Evolutionary conservation across 2,329 filamentous ascomycete genomes (phyloP).

Genomic region (Sporothrix mexicana): DNA sequence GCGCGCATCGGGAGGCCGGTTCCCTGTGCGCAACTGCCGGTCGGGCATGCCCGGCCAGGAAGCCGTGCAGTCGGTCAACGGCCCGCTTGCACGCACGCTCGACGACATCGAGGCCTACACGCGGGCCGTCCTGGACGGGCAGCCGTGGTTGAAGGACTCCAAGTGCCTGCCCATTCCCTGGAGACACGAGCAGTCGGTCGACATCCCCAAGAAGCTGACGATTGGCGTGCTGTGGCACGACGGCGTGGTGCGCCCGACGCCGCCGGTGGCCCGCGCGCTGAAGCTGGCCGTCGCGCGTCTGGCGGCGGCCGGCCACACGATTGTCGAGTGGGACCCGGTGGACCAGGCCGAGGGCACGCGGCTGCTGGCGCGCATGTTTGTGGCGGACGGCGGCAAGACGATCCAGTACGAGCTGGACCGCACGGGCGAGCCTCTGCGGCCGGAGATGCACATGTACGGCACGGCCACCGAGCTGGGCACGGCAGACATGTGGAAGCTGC

Average conservation of each 20-base stretch:
- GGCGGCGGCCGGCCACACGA: conserved; percentile 53
- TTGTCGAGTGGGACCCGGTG: conserved; percentile 58
- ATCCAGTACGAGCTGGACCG: conserved; percentile 37
- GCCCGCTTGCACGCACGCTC: conserved; percentile 63
- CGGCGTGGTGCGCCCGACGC: conserved; percentile 67
- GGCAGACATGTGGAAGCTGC: conserved; percentile 56
- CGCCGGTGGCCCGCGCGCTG: conserved; percentile 66
- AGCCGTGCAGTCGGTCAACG: conserved; percentile 67
- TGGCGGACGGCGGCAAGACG: conserved; percentile 52
- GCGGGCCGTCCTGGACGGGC: conserved; percentile 54
- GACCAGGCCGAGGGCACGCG: conserved; percentile 49
- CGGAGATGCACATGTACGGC: conserved; percentile 47
- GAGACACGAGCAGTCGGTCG: conserved; percentile 42
- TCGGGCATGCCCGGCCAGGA: conserved; percentile 70
- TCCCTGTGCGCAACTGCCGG: conserved; percentile 59
- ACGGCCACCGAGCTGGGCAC: conserved; percentile 49
- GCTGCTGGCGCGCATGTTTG: conserved; percentile 54
- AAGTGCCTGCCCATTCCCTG: conserved; percentile 66
- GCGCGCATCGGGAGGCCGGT: conserved; percentile 63
- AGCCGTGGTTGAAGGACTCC: conserved; percentile 64
- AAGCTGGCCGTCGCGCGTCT: conserved; percentile 52
- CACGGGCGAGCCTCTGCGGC: conserved; percentile 51
- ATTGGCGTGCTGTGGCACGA: conserved; percentile 71
- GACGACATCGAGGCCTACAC: conserved; percentile 62
- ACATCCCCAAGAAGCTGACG: conserved; percentile 47